Percentiles rank a stretch among this genome's conserved stretches.
Evolutionary conservation across 305 asterid species (phyloP).

Genomic region (Galium porrigens): DNA sequence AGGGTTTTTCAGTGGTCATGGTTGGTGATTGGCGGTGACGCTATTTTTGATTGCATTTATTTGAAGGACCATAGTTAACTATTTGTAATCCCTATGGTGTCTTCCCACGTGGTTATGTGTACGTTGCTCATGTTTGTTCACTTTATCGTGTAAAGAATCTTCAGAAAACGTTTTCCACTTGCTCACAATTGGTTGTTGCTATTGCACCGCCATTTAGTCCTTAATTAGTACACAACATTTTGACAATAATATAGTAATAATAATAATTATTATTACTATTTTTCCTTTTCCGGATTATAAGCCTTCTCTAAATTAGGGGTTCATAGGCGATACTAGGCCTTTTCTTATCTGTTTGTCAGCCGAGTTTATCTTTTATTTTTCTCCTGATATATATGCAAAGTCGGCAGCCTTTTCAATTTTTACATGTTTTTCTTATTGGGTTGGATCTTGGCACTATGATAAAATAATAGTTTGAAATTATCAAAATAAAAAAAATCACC

Average conservation of each 20-base stretch:
- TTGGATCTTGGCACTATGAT: neutral
- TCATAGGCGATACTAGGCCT: neutral
- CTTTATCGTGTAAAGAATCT: neutral
- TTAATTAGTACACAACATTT: neutral
- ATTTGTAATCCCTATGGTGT: neutral
- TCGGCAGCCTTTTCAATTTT: neutral
- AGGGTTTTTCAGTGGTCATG: neutral
- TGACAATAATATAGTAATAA: neutral
- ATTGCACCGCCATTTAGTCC: neutral
- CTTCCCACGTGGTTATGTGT: neutral
- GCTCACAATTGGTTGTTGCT: neutral
- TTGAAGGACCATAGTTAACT: neutral
- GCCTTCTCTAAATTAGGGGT: neutral
- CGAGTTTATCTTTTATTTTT: neutral
- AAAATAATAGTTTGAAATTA: neutral
- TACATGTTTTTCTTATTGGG: conserved; percentile 5
- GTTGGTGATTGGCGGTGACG: neutral
- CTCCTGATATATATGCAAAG: neutral
- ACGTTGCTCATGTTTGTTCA: neutral
- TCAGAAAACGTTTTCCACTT: neutral
- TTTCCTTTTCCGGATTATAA: neutral
- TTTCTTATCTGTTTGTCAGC: neutral
- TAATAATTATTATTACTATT: neutral
- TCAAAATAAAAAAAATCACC: neutral
- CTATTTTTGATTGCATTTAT: neutral